phyloP scores from a whole-genome alignment of 306 rosid genomes.

The Abrus pulchellus region DNA sequence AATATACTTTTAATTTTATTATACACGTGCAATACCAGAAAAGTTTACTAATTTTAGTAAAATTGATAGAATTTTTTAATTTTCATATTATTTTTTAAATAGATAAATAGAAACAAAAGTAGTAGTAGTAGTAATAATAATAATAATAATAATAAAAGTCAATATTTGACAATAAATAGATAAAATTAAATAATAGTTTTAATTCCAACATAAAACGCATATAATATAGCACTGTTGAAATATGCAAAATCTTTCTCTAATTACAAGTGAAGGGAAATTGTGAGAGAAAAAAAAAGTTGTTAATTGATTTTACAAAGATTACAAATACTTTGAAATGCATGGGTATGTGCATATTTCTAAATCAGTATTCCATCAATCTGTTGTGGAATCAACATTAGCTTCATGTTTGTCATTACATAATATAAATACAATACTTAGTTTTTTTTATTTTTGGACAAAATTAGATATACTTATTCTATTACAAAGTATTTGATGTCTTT shows the following conservation, averaged over 20 bases:
- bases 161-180: too few species aligned
- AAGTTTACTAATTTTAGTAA: too few species aligned
- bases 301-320: conserved; percentile 1
- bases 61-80: too few species aligned
- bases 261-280: not conserved
- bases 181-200: too few species aligned
- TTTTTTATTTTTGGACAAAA: not conserved
- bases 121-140: too few species aligned
- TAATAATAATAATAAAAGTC: too few species aligned
- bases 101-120: too few species aligned
- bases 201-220: not conserved
- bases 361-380: not conserved
- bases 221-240: not conserved
- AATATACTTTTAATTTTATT: too few species aligned
- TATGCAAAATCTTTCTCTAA: not conserved
- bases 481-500: conserved; percentile 13
- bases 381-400: conserved; percentile 23
- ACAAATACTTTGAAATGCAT: not conserved
- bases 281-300: not conserved
- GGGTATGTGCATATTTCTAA: conserved; percentile 19
- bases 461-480: conserved; percentile 13
- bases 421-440: not conserved
- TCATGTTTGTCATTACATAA: conserved; percentile 40
- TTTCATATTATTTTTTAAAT: too few species aligned
- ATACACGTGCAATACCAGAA: too few species aligned